Evolutionary conservation across 2,329 filamentous ascomycete species (phyloP), one percentile per base, ranked within the genome.

Genomic region (Delphinella strobiligena): DNA sequence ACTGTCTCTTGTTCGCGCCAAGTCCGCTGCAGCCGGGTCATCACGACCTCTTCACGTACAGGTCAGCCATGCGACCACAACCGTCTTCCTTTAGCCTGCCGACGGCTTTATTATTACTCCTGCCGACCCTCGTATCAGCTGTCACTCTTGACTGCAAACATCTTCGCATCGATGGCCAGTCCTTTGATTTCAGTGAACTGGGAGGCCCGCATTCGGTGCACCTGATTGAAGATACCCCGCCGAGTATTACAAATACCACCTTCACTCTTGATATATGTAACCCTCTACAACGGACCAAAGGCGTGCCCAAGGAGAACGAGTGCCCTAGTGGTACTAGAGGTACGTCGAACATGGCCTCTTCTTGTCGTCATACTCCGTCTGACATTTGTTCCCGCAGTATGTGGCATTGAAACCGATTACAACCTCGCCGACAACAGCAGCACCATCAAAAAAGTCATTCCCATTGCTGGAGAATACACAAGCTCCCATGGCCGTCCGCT

Each of bases 201-300:
- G 67, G 63, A 4, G 83, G 82, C 1, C 78, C 80, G 24, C 80
- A 81, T 56, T 74, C 77, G 0, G 77, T 86, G 29, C 69, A 84
- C 52, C 67, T 67, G 49, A 65, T 68, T 46, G 55, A 64, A 11
- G 52, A 56, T 4, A 53, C 53, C 5, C 68, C 69, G 15, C 69
- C 66, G 12, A 66, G 67, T 12, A 65, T 74, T 19, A 68, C 67
- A 44, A 91, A 91, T 59, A 85, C 78, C 18, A 89, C 84, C 32
- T 93, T 86, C 59, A 88, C 83, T 1, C 56, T 93, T 42, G 82
- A 93, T 52, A 68, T 93, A 36, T 93, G 86, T 63, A 62, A 67
- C 38, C 68, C 74, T 5, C 62, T 94, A 47, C 73, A 74, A 57
- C 72, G 74, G 55, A 71, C 68, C 36, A 74, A 73, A 32, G 72